Evolutionary conservation across 2,329 filamentous ascomycete genomes (phyloP).

Genomic region (Diaporthe humulicola): DNA sequence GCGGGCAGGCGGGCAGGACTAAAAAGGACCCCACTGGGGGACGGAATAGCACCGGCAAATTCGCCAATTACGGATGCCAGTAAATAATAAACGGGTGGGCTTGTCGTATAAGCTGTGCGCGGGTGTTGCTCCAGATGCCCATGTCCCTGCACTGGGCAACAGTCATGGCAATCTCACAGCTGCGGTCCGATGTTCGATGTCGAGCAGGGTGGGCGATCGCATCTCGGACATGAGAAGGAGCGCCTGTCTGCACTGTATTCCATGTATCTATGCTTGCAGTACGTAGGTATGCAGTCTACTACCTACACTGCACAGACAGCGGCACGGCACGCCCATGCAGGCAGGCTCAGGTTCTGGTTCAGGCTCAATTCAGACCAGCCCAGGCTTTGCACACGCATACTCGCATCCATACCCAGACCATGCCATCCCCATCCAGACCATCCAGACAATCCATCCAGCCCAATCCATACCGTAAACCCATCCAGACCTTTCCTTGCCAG

Average conservation of each 20-base stretch:
- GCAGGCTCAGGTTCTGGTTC: not conserved
- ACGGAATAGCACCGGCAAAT: constrained; percentile 31
- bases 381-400: constrained; percentile 5
- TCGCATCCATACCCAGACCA: constrained; percentile 11
- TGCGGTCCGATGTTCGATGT: not conserved
- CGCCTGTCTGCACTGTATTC: not conserved
- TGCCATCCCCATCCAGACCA: constrained; percentile 1
- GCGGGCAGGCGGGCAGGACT: not conserved
- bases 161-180: constrained; percentile 12
- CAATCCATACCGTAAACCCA: not conserved
- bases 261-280: not conserved
- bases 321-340: not conserved
- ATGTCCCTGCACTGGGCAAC: not conserved
- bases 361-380: not conserved
- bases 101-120: constrained; percentile 4
- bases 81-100: constrained; percentile 18
- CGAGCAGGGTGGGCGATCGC: not conserved
- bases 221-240: not conserved
- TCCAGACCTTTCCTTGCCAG: constrained; percentile 5
- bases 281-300: not conserved
- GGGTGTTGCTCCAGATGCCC: not conserved
- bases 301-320: not conserved
- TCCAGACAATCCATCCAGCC: not conserved
- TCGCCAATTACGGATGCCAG: constrained; percentile 31
- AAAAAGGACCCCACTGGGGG: not conserved